Percentiles rank a stretch among this genome's conserved stretches.
Conservation (phyloP, 1,139 yeast species). For the Hansenula lynferdii region DNA sequence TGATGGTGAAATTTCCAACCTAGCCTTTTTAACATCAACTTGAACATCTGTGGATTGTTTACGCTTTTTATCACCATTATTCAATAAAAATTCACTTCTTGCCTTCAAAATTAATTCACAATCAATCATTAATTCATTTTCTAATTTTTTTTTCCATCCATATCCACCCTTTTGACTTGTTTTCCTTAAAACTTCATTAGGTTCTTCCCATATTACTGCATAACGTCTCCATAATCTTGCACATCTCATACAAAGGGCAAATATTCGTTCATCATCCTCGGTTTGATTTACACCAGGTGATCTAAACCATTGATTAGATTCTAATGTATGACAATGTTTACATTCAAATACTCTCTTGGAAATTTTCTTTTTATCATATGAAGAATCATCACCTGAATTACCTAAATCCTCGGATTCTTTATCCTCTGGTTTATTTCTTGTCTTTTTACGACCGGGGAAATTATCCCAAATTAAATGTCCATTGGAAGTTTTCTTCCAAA, state of each 20-base stretch:
- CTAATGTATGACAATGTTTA: constrained; percentile 52
- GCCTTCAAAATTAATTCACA: constrained; percentile 53
- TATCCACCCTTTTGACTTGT: constrained; percentile 37
- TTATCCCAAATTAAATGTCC: constrained; percentile 85
- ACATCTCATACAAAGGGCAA: constrained; percentile 79
- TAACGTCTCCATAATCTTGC: constrained; percentile 90
- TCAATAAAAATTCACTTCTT: constrained; percentile 25
- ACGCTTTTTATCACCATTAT: constrained; percentile 2
- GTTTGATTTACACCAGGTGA: constrained; percentile 56
- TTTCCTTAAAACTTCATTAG: constrained; percentile 59
- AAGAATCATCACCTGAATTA: constrained; percentile 34
- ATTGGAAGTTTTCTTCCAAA: constrained; percentile 82
- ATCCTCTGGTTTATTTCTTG: constrained; percentile 27
- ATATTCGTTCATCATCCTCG: constrained; percentile 23
- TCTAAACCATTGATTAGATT: constrained; percentile 64
- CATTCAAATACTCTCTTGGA: constrained; percentile 25
- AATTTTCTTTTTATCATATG: constrained; percentile 27
- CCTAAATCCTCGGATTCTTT: constrained; percentile 29
- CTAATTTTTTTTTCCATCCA: constrained; percentile 60
- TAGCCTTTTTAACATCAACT: constrained; percentile 2
- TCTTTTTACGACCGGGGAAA: constrained; percentile 65
- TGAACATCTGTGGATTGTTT: constrained; percentile 3
- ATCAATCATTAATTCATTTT: constrained; percentile 69
- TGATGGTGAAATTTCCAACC: constrained; percentile 6
- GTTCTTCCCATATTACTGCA: constrained; percentile 87